Base-by-base conservation (phyloP, 805 yeast genomes). In the Grigorovia humatica region DNA sequence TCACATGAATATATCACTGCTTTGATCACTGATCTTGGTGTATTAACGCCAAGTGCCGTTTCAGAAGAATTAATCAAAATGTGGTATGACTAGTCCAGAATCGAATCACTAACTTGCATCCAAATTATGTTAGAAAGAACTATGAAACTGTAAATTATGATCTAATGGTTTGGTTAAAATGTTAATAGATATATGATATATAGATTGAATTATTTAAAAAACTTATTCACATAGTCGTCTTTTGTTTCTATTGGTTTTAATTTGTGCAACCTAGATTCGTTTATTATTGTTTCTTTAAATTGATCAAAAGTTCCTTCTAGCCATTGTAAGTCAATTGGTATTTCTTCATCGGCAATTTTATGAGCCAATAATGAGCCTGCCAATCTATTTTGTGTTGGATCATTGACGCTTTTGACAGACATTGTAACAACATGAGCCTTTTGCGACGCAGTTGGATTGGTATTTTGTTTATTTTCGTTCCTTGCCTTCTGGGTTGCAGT, bases 21-120 rank as follows among this genome's bases (percentile, higher is more conserved):
- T 2, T 76, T 93, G 58, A 88, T 93, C 54, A 91, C 99, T 2
- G 99, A 93, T 67, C 74, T 93, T 56, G 99, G 99, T 17, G 97
- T 93, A 1, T 75, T 93, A 58, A 93, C 99, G 7, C 96, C 99
- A 12, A 85, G 96, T 54, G 98, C 98, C 0, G 99, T 93, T 19
- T 85, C 96, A n/a, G 99, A 93, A 67, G 99, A 93, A 70, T 77
- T 93, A 68, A 93, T 93, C 66, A 93, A 93, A 70, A 88, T 93
- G 81, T 93, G 97, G 97, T 90, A 89, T 63, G 97, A 90, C 68
- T 90, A 67, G 67, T 38, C 15, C 12, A 35, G 15, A 32, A 11
- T 32, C 4, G 15, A 32, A 32, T 32, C 15, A 11, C 15, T 13
- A 32, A 32, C 15, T 11, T 9, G 11, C 38, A 32, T 32, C 27